phyloP scores from a whole-genome alignment of 371 early-diverging fungal genomes.

The Blakeslea trispora region DNA sequence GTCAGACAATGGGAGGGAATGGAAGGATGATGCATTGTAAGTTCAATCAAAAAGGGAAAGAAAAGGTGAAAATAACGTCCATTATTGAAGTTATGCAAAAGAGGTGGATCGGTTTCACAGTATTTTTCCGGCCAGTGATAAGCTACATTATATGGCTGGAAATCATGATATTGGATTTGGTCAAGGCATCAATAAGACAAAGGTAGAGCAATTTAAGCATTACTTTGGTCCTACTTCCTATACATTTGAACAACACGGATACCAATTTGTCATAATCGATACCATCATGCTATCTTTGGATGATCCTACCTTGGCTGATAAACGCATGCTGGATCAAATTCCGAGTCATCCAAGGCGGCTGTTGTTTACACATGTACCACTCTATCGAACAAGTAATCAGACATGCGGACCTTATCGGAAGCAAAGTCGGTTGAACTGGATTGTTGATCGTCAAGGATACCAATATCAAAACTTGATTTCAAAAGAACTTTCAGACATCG shows the following conservation, averaged over 20 bases:
- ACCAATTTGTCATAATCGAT: constrained; percentile 72
- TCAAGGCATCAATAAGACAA: constrained; percentile 53
- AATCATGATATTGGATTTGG: constrained; percentile 96
- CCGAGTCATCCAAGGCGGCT: constrained; percentile 43
- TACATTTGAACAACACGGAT: constrained; percentile 56
- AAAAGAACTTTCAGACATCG: constrained; percentile 46
- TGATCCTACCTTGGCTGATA: constrained; percentile 13
- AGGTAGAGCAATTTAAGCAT: constrained; percentile 57
- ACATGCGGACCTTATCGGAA: constrained; percentile 76
- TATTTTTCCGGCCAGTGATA: constrained; percentile 24
- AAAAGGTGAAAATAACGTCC: too few species aligned
- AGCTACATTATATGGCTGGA: constrained; percentile 66
- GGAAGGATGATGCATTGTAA: constrained; percentile 56
- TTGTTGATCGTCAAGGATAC: constrained; percentile 62
- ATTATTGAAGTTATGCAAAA: constrained; percentile 13
- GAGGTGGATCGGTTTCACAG: constrained; percentile 34
- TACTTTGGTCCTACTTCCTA: constrained; percentile 75
- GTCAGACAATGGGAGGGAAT: constrained; percentile 87
- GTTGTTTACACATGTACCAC: constrained; percentile 81
- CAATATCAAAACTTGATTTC: constrained; percentile 87
- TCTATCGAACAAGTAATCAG: constrained; percentile 64
- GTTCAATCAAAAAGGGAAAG: neutral
- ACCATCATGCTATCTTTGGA: constrained; percentile 70
- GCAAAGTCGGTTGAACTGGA: constrained; percentile 20
- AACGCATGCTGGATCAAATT: constrained; percentile 26